phyloP scores from a whole-genome alignment of 352 stramenopile species.

The Phytopythium helicoides region DNA sequence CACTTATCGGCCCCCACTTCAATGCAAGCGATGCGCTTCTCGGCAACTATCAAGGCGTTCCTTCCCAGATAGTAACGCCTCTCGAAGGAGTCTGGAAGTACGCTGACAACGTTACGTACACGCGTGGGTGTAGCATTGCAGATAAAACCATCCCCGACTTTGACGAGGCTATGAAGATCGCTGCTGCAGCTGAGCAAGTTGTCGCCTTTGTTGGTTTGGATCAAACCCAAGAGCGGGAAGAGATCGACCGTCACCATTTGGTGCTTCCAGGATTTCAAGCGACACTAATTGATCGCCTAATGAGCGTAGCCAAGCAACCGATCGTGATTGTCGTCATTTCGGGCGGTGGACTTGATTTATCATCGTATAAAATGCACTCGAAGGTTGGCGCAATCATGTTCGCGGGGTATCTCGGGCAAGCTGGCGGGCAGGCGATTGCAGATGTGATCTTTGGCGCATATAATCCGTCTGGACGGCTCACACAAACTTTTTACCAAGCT shows the following conservation, averaged over 20 bases:
- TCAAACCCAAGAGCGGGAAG: slow-evolving; percentile 63
- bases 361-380: slow-evolving; percentile 45
- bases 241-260: slow-evolving; percentile 59
- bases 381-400: slow-evolving; percentile 72
- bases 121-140: slow-evolving; percentile 57
- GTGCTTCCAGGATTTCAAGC: slow-evolving; percentile 61
- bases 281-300: slow-evolving; percentile 53
- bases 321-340: slow-evolving; percentile 82
- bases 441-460: slow-evolving; percentile 75
- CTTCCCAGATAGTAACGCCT: slow-evolving; percentile 59
- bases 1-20: slow-evolving; percentile 78
- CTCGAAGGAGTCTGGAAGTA: slow-evolving; percentile 39
- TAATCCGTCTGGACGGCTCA: slow-evolving; percentile 63
- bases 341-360: slow-evolving; percentile 75
- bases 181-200: slow-evolving; percentile 31
- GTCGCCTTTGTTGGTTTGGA: slow-evolving; percentile 71
- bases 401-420: slow-evolving; percentile 65
- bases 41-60: slow-evolving; percentile 74
- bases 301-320: slow-evolving; percentile 37
- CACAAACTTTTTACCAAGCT: slow-evolving; percentile 70
- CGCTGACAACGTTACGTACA: slow-evolving; percentile 26
- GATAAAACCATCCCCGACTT: slow-evolving; percentile 48
- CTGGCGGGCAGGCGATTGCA: slow-evolving; percentile 61
- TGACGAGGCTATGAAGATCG: slow-evolving; percentile 37
- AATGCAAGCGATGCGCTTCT: slow-evolving; percentile 54